Conservation (phyloP, 2,329 filamentous ascomycete genomes). For the Ceratocystiopsis minuta region DNA sequence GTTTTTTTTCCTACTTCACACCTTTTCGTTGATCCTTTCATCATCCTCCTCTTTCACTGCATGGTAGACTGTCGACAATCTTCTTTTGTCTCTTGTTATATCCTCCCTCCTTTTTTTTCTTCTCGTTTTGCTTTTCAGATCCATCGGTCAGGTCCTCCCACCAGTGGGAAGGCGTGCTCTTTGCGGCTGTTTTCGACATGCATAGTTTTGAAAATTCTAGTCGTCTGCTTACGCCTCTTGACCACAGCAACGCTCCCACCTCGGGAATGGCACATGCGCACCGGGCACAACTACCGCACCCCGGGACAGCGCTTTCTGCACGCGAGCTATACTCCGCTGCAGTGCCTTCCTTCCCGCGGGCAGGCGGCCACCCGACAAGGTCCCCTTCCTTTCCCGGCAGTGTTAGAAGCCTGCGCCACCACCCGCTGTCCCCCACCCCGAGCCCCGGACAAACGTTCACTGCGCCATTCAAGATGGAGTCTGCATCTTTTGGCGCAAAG, state of each 20-base stretch:
- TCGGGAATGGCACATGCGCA: slow-evolving; percentile 41
- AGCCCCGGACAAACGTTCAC: slow-evolving; percentile 29
- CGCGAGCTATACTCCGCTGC: slow-evolving; percentile 35
- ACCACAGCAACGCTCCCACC: slow-evolving; percentile 26
- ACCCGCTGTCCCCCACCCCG: slow-evolving; percentile 34
- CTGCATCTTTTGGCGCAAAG: slow-evolving; percentile 24
- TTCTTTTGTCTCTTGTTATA: background rate
- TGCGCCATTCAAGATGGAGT: slow-evolving; percentile 32
- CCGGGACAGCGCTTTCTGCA: slow-evolving; percentile 27
- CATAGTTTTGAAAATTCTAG: background rate
- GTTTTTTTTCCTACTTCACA: too few relatives aligned
- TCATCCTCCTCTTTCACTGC: too few relatives aligned
- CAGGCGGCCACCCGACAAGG: slow-evolving; percentile 30
- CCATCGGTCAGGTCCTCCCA: too few relatives aligned
- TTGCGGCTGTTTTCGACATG: too few relatives aligned
- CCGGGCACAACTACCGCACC: slow-evolving; percentile 33
- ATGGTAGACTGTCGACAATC: too few relatives aligned
- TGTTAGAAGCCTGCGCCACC: slow-evolving; percentile 23
- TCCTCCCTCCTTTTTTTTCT: slow-evolving; percentile 5
- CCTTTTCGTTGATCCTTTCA: too few relatives aligned
- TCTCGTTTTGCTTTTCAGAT: slow-evolving; percentile 1
- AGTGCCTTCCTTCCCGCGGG: slow-evolving; percentile 31
- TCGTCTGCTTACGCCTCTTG: background rate
- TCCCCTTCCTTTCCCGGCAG: slow-evolving; percentile 30
- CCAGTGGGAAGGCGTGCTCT: too few relatives aligned